Base-by-base conservation (phyloP, 73 alveolate species). In the Symbiodinium pilosum region DNA sequence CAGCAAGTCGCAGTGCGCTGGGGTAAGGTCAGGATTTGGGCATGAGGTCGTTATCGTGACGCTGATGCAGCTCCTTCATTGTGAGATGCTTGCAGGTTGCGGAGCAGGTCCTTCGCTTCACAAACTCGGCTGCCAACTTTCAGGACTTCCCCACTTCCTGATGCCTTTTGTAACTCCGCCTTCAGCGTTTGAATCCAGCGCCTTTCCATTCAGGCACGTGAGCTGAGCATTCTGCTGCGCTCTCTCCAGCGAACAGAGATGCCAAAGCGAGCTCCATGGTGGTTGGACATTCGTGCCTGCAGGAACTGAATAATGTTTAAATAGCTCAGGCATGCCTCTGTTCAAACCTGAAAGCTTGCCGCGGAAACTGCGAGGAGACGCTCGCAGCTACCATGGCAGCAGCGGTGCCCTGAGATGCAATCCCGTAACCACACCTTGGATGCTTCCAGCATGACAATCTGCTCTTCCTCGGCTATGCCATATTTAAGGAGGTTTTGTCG, bases 191-290 rank as follows among this genome's bases (percentile, higher is more conserved):
- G 73, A 9, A 24, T 54, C 26, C 73, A 18, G 20, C 73, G 73
- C 8, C 26, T 54, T 0, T 16, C 73, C 20, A 54, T 38, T 64
- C 41, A 64, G 81, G 81, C 81, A 28, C 81, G 81, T 1, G 81
- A 64, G 81, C 81, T 64, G 39, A 64, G 81, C 81, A 64, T 64
- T 38, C 30, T 64, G 81, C 81, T 64, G 81, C 81, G 81, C 81
- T 64, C 81, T 18, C 81, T 64, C 18, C 81, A 64, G 81, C 81
- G 81, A 1, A 64, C 81, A 38, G 81, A 64, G 39, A 64, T 64
- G 81, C 81, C 81, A 64, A 64, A 64, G 81, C 81, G 81, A 64
- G 81, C 81, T 64, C 81, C 81, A 3, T 64, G 81, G 81, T 64
- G 81, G 81, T 38, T 64, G 81, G 81, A 64, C 81, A 28, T 64